phyloP scores from a whole-genome alignment of 2,329 filamentous ascomycete genomes.

The Penicillium sp. region DNA sequence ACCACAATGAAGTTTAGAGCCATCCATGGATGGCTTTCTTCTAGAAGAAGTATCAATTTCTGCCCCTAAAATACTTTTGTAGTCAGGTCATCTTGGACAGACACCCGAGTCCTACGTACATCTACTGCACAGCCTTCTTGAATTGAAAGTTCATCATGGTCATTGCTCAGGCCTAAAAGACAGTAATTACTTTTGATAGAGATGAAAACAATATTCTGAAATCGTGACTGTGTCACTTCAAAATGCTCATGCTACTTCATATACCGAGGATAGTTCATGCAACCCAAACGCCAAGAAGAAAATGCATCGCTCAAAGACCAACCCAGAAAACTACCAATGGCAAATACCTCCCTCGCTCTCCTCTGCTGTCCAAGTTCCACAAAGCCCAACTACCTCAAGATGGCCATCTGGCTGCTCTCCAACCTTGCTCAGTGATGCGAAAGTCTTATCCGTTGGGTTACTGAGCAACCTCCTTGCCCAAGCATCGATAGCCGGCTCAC shows the following conservation, averaged over 20 bases:
- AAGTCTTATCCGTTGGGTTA: conserved; percentile 44
- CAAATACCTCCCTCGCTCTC: conserved; percentile 69
- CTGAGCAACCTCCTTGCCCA: conserved; percentile 63
- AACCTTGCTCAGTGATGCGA: conserved; percentile 53
- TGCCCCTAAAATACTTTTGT: too few relatives aligned
- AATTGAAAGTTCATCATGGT: too few relatives aligned
- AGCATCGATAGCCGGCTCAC: conserved; percentile 78
- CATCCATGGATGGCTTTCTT: too few relatives aligned
- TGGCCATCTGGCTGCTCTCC: conserved; percentile 57
- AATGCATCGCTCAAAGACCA: conserved; percentile 20
- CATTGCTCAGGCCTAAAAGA: too few relatives aligned
- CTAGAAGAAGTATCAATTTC: too few relatives aligned
- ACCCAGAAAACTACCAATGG: conserved; percentile 47
- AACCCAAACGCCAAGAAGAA: neutral
- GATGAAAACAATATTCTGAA: too few relatives aligned
- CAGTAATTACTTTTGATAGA: too few relatives aligned
- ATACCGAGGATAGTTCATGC: neutral
- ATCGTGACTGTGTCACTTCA: neutral
- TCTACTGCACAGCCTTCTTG: too few relatives aligned
- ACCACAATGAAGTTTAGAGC: too few relatives aligned
- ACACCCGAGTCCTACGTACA: too few relatives aligned
- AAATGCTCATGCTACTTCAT: neutral
- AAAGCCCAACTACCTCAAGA: conserved; percentile 67
- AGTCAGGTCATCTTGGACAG: too few relatives aligned
- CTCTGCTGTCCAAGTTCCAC: conserved; percentile 86